Conservation (phyloP, 2,329 filamentous ascomycete species). For the Ophiostoma piceae region DNA sequence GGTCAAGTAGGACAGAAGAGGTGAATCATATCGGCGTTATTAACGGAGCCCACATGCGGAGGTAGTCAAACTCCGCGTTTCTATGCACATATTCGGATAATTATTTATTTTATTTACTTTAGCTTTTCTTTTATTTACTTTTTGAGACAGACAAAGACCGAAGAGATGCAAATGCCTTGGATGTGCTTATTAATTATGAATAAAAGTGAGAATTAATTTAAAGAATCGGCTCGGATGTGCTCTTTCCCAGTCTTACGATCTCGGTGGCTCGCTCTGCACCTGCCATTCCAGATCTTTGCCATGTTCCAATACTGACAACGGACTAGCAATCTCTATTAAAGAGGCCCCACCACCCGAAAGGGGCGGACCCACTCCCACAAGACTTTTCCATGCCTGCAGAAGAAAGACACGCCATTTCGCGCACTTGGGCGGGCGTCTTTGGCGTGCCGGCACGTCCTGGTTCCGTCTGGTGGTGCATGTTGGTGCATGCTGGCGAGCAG, state of each 20-base stretch:
- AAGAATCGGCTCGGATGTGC: not conserved
- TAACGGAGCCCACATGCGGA: not conserved
- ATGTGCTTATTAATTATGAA: not conserved
- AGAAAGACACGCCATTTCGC: slow-evolving; percentile 8
- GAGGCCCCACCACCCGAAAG: slow-evolving; percentile 4
- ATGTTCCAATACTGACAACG: not conserved
- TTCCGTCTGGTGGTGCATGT: slow-evolving; percentile 6
- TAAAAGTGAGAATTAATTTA: not conserved
- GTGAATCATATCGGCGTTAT: slow-evolving; percentile 6
- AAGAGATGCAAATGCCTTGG: too few relatives aligned
- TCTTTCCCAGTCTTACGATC: not conserved
- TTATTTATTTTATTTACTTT: not conserved
- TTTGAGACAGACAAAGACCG: not conserved
- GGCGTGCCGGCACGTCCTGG: slow-evolving; percentile 6
- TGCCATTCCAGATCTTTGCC: slow-evolving; percentile 7
- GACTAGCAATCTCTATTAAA: not conserved
- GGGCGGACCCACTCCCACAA: not conserved
- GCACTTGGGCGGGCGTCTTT: not conserved
- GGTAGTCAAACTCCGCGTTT: not conserved
- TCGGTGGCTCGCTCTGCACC: not conserved
- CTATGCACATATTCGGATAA: slow-evolving; percentile 2
- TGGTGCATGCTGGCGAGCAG: not conserved
- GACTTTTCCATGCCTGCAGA: not conserved
- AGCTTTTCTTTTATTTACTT: not conserved
- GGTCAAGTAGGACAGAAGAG: not conserved